Evolutionary conservation across 176 grass and related monocot genomes (phyloP), one percentile per base, ranked within the genome.

Genomic region (Oryza longistaminata): DNA sequence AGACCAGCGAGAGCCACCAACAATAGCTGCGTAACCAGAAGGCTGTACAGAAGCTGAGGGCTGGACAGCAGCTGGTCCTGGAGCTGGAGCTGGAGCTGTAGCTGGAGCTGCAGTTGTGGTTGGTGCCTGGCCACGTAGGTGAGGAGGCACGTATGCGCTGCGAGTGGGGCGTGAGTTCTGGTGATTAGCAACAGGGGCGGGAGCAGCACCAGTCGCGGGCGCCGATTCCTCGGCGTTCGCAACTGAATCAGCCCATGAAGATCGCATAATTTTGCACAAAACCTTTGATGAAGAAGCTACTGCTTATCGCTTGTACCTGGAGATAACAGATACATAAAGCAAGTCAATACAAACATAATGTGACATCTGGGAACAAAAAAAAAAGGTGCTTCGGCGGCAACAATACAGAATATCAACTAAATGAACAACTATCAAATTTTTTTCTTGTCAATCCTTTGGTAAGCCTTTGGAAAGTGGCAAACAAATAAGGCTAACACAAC

Each of bases 241-340:
- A 88, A 97, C 90, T 89, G 93, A 92, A 78, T 97, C 95, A 97
- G 95, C 95, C 95, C 95, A 97, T 94, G 95, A 97, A 81, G 85
- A 87, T 93, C 95, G 95, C 95, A 97, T 97, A 94, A 97, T 93
- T 97, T 90, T 90, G 81, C 87, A 81, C 48, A 78, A 73, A 66
- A 71, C 72, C 75, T 85, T 73, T 72, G 68, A 76, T 73, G 62
- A 77, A 75, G 35, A 68, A 25, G 61, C 72, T 81, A 83, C 53
- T 14, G 48, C 60, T 72, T 81, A 79, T 52, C 17, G 34, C 70
- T 75, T 82, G 78, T 77, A 83, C 79, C 88, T 90, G 33, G 2
- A 21, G 78, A 82, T n/a, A 67, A 24, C 73, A 79, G 11, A 27
- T 55, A 49, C 26, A 21, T 0, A 68, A 39, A 15, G 16, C 42